Percentiles rank a stretch among this genome's conserved stretches.
These are phyloP conservation scores for Themeda triandra DNA, from an alignment of 176 grass and related monocot genomes.

Conservation along the genomic window DNA sequence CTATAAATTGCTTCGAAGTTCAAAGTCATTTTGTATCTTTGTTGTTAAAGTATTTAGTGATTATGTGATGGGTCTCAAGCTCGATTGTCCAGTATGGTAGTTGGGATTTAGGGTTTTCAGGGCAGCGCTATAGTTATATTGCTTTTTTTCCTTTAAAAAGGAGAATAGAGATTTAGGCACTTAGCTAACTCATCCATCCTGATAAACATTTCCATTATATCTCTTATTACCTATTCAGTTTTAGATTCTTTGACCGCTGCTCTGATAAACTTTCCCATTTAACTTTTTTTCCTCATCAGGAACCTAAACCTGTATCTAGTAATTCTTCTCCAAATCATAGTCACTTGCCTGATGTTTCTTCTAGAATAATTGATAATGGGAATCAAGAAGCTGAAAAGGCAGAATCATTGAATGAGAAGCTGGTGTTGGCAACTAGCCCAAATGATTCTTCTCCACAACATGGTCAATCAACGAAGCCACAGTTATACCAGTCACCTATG, in stretches of 20 bases:
- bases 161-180: background rate
- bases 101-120: background rate
- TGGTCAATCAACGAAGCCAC: slow-evolving; percentile 22
- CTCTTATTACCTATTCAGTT: background rate
- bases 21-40: background rate
- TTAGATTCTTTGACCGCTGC: background rate
- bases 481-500: slow-evolving; percentile 10
- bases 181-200: background rate
- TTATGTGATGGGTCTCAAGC: slow-evolving; percentile 10
- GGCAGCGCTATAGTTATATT: background rate
- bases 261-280: slow-evolving; percentile 29
- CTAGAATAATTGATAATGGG: slow-evolving; percentile 43
- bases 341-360: slow-evolving; percentile 42
- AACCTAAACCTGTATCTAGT: slow-evolving; percentile 27
- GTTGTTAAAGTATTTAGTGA: background rate
- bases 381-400: slow-evolving; percentile 32
- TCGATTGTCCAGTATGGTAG: background rate
- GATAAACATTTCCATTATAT: background rate
- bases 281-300: slow-evolving; percentile 22
- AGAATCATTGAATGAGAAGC: slow-evolving; percentile 41
- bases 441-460: slow-evolving; percentile 40
- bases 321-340: slow-evolving; percentile 48
- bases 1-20: background rate
- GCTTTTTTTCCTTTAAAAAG: background rate
- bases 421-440: slow-evolving; percentile 7